Evolutionary conservation across 805 yeast species (phyloP), one percentile per base, ranked within the genome.

Genomic region (Lipomyces japonicus): DNA sequence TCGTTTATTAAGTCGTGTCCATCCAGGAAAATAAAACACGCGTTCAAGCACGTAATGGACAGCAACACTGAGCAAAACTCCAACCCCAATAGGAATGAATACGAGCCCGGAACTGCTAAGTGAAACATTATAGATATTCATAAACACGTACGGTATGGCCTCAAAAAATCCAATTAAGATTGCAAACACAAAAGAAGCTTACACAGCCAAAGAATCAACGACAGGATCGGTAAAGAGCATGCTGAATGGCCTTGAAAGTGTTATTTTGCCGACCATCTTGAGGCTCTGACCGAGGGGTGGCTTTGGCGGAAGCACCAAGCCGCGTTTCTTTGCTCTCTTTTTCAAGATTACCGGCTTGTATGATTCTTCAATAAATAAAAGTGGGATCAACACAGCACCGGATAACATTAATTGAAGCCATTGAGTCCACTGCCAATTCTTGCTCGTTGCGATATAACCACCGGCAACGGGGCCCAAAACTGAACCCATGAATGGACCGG

Each of bases 211-310:
- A n/a, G 46, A 39, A 12, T 38, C 32, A 34, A 85, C 90, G 58
- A 84, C 84, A 48, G 91, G 90, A 58, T 85, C 93, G 26, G 75
- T 75, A 25, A 78, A 61, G 45, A 85, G 72, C 89, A 85, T 83
- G 61, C 80, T 75, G 41, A 81, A 31, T 14, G 93, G 91, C 51
- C 80, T 77, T 58, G 78, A 62, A 48, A 84, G 68, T 4, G 84
- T 78, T 25, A 76, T 69, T 2, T 71, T 69, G 34, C 78, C 57
- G 19, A 81, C 72, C 5, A 67, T 95, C 34, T 71, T 72, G 42
- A 85, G 19, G 4, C 40, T 34, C 14, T 14, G 34, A 7, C 25
- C 7, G 26, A 42, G 83, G 66, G 52, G 76, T 73, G 48, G 75
- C 75, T 52, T 74, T 78, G 60, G 84, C 89, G 62, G 81, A 86